Conservation (phyloP, 2,329 filamentous ascomycete species). For the Ceratocystis ficicola region DNA sequence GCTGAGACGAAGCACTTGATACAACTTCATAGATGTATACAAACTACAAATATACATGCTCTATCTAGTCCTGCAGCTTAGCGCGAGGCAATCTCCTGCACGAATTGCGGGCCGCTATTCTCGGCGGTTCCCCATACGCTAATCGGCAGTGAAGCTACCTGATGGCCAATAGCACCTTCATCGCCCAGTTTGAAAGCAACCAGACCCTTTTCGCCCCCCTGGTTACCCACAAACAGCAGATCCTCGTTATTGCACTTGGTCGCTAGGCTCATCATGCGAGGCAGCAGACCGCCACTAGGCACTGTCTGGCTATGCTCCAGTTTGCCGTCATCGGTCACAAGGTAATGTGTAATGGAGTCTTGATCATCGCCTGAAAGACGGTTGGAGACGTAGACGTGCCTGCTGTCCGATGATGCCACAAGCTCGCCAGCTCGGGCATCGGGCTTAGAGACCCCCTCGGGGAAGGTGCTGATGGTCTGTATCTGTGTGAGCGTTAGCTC, state of each 20-base stretch:
- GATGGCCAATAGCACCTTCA: slow-evolving; percentile 27
- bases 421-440: slow-evolving; percentile 37
- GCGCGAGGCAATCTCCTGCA: slow-evolving; percentile 14
- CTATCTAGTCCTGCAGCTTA: not conserved
- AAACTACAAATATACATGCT: not conserved
- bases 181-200: slow-evolving; percentile 31
- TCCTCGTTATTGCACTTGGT: slow-evolving; percentile 28
- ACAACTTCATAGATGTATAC: not conserved
- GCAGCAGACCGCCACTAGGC: slow-evolving; percentile 30
- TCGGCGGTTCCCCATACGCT: slow-evolving; percentile 10
- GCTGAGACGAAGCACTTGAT: not conserved
- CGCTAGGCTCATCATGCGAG: slow-evolving; percentile 35
- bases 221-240: slow-evolving; percentile 38
- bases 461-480: slow-evolving; percentile 12
- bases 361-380: slow-evolving; percentile 35
- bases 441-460: slow-evolving; percentile 25
- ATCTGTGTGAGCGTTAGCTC: slow-evolving; percentile 3
- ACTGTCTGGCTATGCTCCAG: slow-evolving; percentile 30
- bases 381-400: slow-evolving; percentile 41
- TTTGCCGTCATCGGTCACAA: slow-evolving; percentile 26
- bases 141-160: slow-evolving; percentile 18
- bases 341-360: slow-evolving; percentile 40
- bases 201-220: slow-evolving; percentile 33
- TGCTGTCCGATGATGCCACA: slow-evolving; percentile 32
- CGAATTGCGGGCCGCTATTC: slow-evolving; percentile 19